Percentiles rank a stretch among this genome's conserved stretches.
Evolutionary conservation across 192 early-diverging fungal species (phyloP).

Genomic region (Kickxella alabastrina): DNA sequence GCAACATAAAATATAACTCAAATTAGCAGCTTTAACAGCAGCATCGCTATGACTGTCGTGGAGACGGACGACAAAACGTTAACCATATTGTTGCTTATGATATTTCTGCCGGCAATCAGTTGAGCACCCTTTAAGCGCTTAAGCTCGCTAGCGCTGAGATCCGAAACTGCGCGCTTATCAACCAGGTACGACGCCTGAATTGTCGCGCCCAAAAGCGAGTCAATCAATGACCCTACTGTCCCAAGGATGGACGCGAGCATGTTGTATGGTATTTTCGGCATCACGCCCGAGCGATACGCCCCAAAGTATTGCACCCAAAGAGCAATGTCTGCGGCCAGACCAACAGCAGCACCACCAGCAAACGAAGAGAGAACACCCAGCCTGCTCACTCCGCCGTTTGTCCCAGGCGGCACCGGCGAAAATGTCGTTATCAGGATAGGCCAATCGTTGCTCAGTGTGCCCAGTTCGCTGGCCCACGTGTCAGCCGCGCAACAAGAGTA

Average conservation of each 20-base stretch:
- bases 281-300: slow-evolving; percentile 27
- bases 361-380: slow-evolving; percentile 76
- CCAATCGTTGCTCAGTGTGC: slow-evolving; percentile 67
- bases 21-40: slow-evolving; percentile 6
- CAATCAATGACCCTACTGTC: slow-evolving; percentile 68
- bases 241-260: slow-evolving; percentile 65
- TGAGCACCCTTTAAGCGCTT: slow-evolving; percentile 46
- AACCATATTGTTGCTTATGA: slow-evolving; percentile 79
- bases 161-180: slow-evolving; percentile 34
- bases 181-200: slow-evolving; percentile 71
- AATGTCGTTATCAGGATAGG: slow-evolving; percentile 82
- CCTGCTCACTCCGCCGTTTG: slow-evolving; percentile 79
- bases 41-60: slow-evolving; percentile 17
- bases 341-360: slow-evolving; percentile 69
- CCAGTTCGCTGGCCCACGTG: slow-evolving; percentile 88
- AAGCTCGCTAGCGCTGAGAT: slow-evolving; percentile 53
- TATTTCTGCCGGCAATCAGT: slow-evolving; percentile 61
- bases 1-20: too few relatives aligned
- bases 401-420: slow-evolving; percentile 79
- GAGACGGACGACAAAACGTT: slow-evolving; percentile 34
- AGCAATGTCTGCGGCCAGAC: slow-evolving; percentile 55
- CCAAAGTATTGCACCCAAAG: slow-evolving; percentile 51
- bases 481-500: slow-evolving; percentile 68
- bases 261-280: slow-evolving; percentile 31
- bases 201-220: slow-evolving; percentile 83